A percentile compares a stretch with the other conserved stretches of the same genome.
phyloP scores from a whole-genome alignment of 768 basidiomycete species.

The Terana coerulea region DNA sequence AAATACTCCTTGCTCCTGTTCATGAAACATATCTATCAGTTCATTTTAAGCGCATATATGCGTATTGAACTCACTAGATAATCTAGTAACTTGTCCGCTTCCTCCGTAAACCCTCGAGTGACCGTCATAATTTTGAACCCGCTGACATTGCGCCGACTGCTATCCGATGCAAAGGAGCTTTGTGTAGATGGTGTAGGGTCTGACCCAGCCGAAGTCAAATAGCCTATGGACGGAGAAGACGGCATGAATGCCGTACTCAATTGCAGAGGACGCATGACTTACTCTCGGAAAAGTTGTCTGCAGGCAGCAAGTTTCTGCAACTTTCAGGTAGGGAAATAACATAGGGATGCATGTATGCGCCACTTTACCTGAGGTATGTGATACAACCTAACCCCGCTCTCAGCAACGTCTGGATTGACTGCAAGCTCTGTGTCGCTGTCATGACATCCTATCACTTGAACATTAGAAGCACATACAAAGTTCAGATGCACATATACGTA shows the following conservation, averaged over 20 bases:
- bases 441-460: slow-evolving; percentile 19
- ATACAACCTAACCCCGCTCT: slow-evolving; percentile 74
- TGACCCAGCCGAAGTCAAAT: slow-evolving; percentile 44
- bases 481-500: slow-evolving; percentile 4
- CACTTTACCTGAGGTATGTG: slow-evolving; percentile 61
- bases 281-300: slow-evolving; percentile 77
- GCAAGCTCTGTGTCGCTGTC: slow-evolving; percentile 56
- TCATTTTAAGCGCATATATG: slow-evolving; percentile 10
- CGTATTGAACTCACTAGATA: slow-evolving; percentile 56
- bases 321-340: slow-evolving; percentile 3
- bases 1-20: slow-evolving; percentile 80
- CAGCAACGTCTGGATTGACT: slow-evolving; percentile 68
- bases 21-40: neutral
- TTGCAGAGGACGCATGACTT: too few relatives aligned
- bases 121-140: slow-evolving; percentile 73
- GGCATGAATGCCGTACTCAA: neutral
- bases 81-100: slow-evolving; percentile 78
- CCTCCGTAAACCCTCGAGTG: slow-evolving; percentile 73
- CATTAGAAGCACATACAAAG: neutral
- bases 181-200: slow-evolving; percentile 30
- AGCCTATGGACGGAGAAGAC: slow-evolving; percentile 27
- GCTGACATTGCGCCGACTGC: slow-evolving; percentile 43
- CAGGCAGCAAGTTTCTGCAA: slow-evolving; percentile 66
- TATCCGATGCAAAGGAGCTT: slow-evolving; percentile 35
- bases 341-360: slow-evolving; percentile 9